Evolutionary conservation across 2,329 filamentous ascomycete genomes (phyloP).

Genomic region (Chrysoporthe austroafricana): DNA sequence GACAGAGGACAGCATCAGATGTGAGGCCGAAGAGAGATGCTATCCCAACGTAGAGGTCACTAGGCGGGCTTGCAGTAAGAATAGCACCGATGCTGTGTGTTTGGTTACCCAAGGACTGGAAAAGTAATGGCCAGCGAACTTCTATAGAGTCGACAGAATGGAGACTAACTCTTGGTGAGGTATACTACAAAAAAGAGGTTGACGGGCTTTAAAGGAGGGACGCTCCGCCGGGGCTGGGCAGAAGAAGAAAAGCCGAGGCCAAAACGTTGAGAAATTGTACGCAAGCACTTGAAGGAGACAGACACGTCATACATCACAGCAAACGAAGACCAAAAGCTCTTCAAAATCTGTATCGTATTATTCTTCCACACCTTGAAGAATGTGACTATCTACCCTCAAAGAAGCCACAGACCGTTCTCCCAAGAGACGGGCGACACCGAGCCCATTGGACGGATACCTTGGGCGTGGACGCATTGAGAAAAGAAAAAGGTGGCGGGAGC

Average conservation of each 20-base stretch:
- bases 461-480: slow-evolving; percentile 9
- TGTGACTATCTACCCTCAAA: slow-evolving; percentile 16
- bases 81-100: background rate
- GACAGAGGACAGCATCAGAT: background rate
- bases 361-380: slow-evolving; percentile 11
- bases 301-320: background rate
- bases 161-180: background rate
- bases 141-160: too few species aligned
- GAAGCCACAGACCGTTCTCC: slow-evolving; percentile 17
- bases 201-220: background rate
- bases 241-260: background rate
- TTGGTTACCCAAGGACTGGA: too few species aligned
- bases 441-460: background rate
- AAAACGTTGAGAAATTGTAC: background rate
- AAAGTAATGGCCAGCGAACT: too few species aligned
- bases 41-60: background rate
- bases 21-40: too few species aligned
- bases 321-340: background rate
- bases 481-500: background rate
- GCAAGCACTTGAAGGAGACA: background rate
- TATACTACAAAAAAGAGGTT: background rate
- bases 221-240: background rate
- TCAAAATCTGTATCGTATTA: slow-evolving; percentile 18
- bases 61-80: background rate
- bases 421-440: slow-evolving; percentile 5